Percentiles rank a stretch among this genome's conserved stretches.
phyloP scores from a whole-genome alignment of 2,329 filamentous ascomycete species.

The Zalaria sp. region DNA sequence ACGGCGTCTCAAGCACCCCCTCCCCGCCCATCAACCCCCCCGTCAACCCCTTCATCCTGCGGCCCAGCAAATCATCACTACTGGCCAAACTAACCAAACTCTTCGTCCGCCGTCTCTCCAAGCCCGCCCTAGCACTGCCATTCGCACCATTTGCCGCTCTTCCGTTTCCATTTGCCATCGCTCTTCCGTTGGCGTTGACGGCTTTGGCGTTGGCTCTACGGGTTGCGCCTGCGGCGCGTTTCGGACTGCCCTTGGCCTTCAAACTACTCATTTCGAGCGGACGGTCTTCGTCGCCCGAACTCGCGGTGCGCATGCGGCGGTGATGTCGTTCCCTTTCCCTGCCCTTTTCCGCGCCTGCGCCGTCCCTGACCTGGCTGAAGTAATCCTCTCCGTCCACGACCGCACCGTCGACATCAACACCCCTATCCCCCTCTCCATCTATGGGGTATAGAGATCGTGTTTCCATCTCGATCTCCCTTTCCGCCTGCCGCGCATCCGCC shows the following conservation, averaged over 20 bases:
- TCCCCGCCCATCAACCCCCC: conserved; percentile 21
- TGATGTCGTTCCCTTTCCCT: conserved; percentile 23
- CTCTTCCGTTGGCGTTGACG: conserved; percentile 2
- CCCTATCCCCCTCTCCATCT: too few species aligned
- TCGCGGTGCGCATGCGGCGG: conserved; percentile 39
- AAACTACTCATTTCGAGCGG: conserved; percentile 61
- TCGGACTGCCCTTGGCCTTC: conserved; percentile 8
- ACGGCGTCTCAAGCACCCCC: conserved; percentile 3
- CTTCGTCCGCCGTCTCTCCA: conserved; percentile 19
- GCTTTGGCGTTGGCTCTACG: conserved; percentile 1
- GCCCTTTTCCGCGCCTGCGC: not conserved
- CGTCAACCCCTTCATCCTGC: conserved; percentile 34
- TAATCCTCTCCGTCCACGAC: conserved; percentile 8
- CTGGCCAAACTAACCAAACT: conserved; percentile 31
- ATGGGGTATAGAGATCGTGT: too few species aligned
- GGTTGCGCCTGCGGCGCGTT: not conserved
- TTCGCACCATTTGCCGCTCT: conserved; percentile 7
- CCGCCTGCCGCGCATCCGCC: conserved; percentile 19
- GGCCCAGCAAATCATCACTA: conserved; percentile 32
- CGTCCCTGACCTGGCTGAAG: conserved; percentile 6
- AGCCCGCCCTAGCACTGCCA: conserved; percentile 9
- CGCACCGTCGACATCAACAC: too few species aligned
- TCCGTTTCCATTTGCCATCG: conserved; percentile 4
- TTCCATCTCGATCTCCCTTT: conserved; percentile 4
- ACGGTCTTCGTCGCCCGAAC: conserved; percentile 63